Conservation (phyloP, 106 monocot species). For the Phalaenopsis aphrodite region DNA sequence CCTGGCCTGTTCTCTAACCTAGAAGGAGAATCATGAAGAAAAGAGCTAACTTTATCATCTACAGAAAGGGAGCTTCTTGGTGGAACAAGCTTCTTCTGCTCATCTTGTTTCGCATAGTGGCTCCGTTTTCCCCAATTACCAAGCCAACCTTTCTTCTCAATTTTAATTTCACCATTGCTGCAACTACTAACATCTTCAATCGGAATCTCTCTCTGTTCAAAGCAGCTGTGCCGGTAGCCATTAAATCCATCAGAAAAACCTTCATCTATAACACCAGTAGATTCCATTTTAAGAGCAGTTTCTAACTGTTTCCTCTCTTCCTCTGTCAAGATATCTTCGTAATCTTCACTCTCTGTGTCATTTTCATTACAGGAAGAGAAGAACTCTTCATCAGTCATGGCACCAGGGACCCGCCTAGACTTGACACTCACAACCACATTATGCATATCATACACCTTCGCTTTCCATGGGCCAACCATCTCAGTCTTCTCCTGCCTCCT, state of each 20-base stretch:
- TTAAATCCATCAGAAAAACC: constrained; percentile 22
- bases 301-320: constrained; percentile 78
- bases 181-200: constrained; percentile 40
- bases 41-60: constrained; percentile 67
- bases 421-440: constrained; percentile 92
- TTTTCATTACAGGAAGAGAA: constrained; percentile 64
- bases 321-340: constrained; percentile 73
- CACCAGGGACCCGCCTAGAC: constrained; percentile 76
- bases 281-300: constrained; percentile 57
- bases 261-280: constrained; percentile 21
- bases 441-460: constrained; percentile 93
- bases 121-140: constrained; percentile 64
- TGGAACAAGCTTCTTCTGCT: constrained; percentile 40
- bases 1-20: constrained; percentile 25
- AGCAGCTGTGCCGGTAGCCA: constrained; percentile 41
- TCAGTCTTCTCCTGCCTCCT: constrained; percentile 78
- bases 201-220: constrained; percentile 44
- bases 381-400: constrained; percentile 72
- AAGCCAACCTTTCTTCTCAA: constrained; percentile 77
- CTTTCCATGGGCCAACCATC: constrained; percentile 81
- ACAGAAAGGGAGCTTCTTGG: constrained; percentile 63
- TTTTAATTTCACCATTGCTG: constrained; percentile 29
- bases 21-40: constrained; percentile 64
- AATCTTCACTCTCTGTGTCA: constrained; percentile 61
- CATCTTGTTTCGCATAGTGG: constrained; percentile 15